A percentile compares a stretch with the other conserved stretches of the same genome.
Evolutionary conservation across 2,329 filamentous ascomycete species (phyloP).

Genomic region (Lachnellula suecica): DNA sequence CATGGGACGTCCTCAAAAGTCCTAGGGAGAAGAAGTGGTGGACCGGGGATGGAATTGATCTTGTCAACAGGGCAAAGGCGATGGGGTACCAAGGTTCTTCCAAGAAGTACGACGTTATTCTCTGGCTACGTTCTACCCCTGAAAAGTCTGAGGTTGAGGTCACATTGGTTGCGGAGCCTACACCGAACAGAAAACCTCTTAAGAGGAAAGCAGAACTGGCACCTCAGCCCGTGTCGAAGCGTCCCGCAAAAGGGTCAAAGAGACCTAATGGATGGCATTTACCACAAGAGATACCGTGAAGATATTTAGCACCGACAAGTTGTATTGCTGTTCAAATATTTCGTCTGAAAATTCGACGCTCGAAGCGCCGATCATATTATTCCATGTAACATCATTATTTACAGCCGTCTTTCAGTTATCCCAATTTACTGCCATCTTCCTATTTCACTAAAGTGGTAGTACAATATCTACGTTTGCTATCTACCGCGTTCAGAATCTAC

Average conservation of each 20-base stretch:
- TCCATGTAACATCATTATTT: too few species aligned
- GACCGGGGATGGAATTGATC: slow-evolving; percentile 17
- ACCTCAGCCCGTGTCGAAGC: slow-evolving; percentile 6
- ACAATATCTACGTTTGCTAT: too few species aligned
- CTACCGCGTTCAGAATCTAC: too few species aligned
- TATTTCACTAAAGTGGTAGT: too few species aligned
- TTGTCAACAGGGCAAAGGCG: slow-evolving; percentile 18
- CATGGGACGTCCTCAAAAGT: slow-evolving; percentile 19
- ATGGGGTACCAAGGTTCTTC: slow-evolving; percentile 14
- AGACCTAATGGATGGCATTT: slow-evolving; percentile 4
- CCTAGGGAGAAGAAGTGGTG: slow-evolving; percentile 18
- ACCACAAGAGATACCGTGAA: too few species aligned
- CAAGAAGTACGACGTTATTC: slow-evolving; percentile 17
- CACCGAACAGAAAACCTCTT: too few species aligned
- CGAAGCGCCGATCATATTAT: too few species aligned
- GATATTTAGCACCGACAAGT: too few species aligned
- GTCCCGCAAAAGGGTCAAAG: slow-evolving; percentile 13
- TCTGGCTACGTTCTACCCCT: slow-evolving; percentile 11
- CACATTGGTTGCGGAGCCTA: slow-evolving; percentile 11
- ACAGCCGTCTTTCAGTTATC: too few species aligned
- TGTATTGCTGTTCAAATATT: too few species aligned
- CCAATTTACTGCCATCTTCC: too few species aligned
- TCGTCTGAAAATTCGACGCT: too few species aligned
- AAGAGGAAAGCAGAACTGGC: slow-evolving; percentile 5
- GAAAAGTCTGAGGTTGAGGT: slow-evolving; percentile 11